Percentiles rank a stretch among this genome's conserved stretches.
Conservation (phyloP, 495 filamentous ascomycete species). For the Tuber indicum region DNA sequence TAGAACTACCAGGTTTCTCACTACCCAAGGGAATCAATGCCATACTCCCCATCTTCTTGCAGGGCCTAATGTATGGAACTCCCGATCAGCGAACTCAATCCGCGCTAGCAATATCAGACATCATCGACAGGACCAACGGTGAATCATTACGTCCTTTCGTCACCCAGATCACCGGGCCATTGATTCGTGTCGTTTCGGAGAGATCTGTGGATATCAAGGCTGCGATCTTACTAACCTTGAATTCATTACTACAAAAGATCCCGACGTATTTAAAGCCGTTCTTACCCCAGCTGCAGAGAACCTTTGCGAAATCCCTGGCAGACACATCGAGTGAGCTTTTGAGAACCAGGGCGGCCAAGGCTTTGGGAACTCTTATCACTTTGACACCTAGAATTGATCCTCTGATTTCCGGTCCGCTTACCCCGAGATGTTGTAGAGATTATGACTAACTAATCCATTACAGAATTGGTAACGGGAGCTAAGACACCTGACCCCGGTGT, state of each 20-base stretch:
- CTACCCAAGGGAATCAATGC: conserved; percentile 97
- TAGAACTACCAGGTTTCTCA: conserved; percentile 78
- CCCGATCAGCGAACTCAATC: conserved; percentile 84
- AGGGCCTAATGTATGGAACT: conserved; percentile 93
- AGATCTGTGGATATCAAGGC: conserved; percentile 91
- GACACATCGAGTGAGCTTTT: conserved; percentile 87
- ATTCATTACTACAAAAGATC: conserved; percentile 94
- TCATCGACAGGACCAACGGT: conserved; percentile 80
- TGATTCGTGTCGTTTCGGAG: conserved; percentile 95
- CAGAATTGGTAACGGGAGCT: conserved; percentile 84
- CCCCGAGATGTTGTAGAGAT: conserved; percentile 42
- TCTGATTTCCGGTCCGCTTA: conserved; percentile 50
- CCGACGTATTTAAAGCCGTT: conserved; percentile 93
- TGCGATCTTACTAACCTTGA: conserved; percentile 87
- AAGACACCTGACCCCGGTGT: conserved; percentile 86
- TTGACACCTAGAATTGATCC: conserved; percentile 94
- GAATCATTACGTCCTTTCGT: conserved; percentile 86
- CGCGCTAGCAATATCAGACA: conserved; percentile 88
- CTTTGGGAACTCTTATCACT: conserved; percentile 90
- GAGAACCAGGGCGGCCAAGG: conserved; percentile 85
- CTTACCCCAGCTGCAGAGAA: conserved; percentile 90
- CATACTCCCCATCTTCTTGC: conserved; percentile 91
- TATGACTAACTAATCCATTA: conserved; percentile 16
- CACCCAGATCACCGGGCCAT: conserved; percentile 92
- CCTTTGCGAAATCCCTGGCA: conserved; percentile 90